phyloP scores from a whole-genome alignment of 2,329 filamentous ascomycete genomes.

The Triangularia setosa region DNA sequence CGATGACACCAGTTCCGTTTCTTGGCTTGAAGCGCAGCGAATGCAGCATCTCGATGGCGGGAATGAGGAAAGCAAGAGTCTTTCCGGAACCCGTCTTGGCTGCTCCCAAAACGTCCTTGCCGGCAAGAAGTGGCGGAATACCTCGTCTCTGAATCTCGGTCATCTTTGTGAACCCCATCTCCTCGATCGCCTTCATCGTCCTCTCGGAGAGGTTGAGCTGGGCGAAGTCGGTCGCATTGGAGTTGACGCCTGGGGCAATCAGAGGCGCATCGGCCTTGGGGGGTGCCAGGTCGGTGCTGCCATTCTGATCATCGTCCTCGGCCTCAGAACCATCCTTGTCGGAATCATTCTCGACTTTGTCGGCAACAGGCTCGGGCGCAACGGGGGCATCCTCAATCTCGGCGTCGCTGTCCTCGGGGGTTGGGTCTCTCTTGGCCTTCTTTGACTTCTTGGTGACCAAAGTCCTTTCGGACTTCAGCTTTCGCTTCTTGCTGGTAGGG shows the following conservation, averaged over 20 bases:
- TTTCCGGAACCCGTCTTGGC: conserved; percentile 97
- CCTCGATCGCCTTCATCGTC: conserved; percentile 80
- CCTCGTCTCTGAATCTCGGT: conserved; percentile 87
- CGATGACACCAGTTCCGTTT: conserved; percentile 87
- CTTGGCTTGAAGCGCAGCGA: conserved; percentile 90
- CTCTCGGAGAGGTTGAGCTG: conserved; percentile 84
- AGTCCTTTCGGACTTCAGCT: conserved; percentile 28
- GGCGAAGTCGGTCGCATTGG: conserved; percentile 66
- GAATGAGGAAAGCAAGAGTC: conserved; percentile 90
- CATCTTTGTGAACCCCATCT: conserved; percentile 94
- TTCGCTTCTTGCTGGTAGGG: conserved; percentile 34
- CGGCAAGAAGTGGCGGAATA: conserved; percentile 83
- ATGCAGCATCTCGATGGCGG: conserved; percentile 87
- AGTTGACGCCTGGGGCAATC: conserved; percentile 54
- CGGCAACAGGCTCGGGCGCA: conserved; percentile 15
- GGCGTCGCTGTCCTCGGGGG: conserved; percentile 23
- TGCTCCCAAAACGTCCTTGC: conserved; percentile 87
- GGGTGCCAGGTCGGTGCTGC: conserved; percentile 20
- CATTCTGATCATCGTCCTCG: conserved; percentile 30
- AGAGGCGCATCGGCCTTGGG: conserved; percentile 45
- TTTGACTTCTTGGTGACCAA: conserved; percentile 18
- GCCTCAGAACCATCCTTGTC: conserved; percentile 22
- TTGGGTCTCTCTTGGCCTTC: conserved; percentile 24
- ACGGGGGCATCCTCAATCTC: conserved; percentile 15
- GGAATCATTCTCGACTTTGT: conserved; percentile 4